These are phyloP conservation scores for Pythium angustatum DNA, from an alignment of 352 stramenopile species.

Conservation along the genomic window DNA sequence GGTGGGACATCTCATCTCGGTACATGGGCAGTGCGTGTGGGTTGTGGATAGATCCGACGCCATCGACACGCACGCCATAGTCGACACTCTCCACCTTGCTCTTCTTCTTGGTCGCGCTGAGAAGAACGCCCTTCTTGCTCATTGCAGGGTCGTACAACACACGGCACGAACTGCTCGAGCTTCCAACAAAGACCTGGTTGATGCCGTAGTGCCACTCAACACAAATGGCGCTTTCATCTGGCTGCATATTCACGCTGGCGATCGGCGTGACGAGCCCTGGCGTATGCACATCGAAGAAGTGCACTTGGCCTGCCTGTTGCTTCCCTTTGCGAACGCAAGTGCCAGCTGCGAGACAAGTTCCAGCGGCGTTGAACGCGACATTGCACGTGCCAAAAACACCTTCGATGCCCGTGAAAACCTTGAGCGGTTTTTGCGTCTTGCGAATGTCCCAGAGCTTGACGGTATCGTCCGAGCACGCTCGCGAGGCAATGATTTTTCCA, in stretches of 20 bases:
- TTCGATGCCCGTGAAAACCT: constrained; percentile 59
- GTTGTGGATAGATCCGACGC: constrained; percentile 72
- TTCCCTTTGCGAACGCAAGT: constrained; percentile 76
- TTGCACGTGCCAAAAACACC: constrained; percentile 79
- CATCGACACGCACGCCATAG: constrained; percentile 70
- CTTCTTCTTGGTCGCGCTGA: constrained; percentile 79
- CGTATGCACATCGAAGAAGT: constrained; percentile 82
- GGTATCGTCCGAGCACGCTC: constrained; percentile 73
- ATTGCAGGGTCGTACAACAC: constrained; percentile 71
- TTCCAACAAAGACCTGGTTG: constrained; percentile 82
- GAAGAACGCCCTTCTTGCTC: constrained; percentile 77
- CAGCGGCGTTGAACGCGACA: constrained; percentile 73
- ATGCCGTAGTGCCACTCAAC: constrained; percentile 86
- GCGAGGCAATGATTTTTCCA: constrained; percentile 57
- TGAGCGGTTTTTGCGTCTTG: constrained; percentile 58
- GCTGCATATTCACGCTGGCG: constrained; percentile 63
- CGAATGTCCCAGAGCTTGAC: constrained; percentile 86
- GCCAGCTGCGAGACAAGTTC: constrained; percentile 66
- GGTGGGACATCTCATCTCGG: constrained; percentile 58
- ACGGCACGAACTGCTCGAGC: constrained; percentile 58
- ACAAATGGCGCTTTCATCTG: constrained; percentile 80
- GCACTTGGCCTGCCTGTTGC: constrained; percentile 45
- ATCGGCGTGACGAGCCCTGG: constrained; percentile 51
- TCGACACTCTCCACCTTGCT: constrained; percentile 55
- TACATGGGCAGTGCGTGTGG: constrained; percentile 83